phyloP scores from a whole-genome alignment of 495 filamentous ascomycete species.

The Ascobolus immersus region DNA sequence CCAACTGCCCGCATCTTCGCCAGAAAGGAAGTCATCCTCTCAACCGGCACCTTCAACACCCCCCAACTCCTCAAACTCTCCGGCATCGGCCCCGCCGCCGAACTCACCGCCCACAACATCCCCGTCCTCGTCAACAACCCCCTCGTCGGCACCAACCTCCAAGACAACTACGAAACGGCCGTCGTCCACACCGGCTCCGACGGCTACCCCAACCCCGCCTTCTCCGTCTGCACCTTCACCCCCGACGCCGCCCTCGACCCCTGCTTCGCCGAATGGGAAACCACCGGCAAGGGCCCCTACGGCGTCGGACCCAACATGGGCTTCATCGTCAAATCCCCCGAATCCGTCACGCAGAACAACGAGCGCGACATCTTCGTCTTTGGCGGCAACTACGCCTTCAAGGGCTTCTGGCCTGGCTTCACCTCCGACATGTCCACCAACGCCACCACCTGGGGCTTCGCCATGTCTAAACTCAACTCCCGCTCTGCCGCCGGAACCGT shows the following conservation, averaged over 20 bases:
- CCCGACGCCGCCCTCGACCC: too few relatives aligned
- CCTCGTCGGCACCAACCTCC: conserved; percentile 18
- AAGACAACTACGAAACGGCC: conserved; percentile 15
- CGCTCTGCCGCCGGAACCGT: conserved; percentile 29
- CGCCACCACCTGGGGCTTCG: conserved; percentile 21
- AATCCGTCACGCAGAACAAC: too few relatives aligned
- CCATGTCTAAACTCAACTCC: conserved; percentile 26
- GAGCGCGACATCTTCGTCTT: conserved; percentile 28
- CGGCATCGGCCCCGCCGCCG: conserved; percentile 18
- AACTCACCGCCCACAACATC: conserved; percentile 15
- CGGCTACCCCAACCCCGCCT: too few relatives aligned
- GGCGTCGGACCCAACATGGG: too few relatives aligned
- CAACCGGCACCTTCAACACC: conserved; percentile 21
- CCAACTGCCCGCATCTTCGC: too few relatives aligned
- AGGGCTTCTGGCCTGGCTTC: conserved; percentile 26
- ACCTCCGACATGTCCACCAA: conserved; percentile 12
- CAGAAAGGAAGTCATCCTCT: conserved; percentile 24
- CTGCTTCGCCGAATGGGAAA: too few relatives aligned
- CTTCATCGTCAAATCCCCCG: too few relatives aligned
- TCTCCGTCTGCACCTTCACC: too few relatives aligned
- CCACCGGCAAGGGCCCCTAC: too few relatives aligned
- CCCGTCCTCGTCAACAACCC: conserved; percentile 10
- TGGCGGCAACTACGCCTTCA: conserved; percentile 28
- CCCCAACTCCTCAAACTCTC: conserved; percentile 26
- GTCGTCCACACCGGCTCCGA: too few relatives aligned